These are phyloP conservation scores for Neurospora intermedia DNA, from an alignment of 495 filamentous ascomycete species.

Conservation along the genomic window DNA sequence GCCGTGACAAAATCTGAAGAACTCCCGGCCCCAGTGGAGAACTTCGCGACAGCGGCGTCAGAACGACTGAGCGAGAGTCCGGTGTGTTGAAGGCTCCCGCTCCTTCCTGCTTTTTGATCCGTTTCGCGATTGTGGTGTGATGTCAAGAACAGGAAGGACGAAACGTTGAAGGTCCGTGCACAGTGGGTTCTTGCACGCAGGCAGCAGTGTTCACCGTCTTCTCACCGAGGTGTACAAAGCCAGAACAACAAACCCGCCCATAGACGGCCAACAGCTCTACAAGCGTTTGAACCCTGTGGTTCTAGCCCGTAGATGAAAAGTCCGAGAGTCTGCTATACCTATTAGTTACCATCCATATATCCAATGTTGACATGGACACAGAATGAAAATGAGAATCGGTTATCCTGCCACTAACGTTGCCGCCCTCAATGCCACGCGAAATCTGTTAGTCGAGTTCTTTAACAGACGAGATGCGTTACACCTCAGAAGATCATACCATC, in stretches of 20 bases:
- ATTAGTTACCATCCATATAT: background rate
- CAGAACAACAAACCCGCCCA: background rate
- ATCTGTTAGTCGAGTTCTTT: background rate
- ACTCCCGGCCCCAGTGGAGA: background rate
- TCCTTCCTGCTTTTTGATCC: background rate
- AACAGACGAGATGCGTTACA: background rate
- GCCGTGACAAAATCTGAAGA: background rate
- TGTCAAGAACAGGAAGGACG: background rate
- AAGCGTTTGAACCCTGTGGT: background rate
- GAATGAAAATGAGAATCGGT: background rate
- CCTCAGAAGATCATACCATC: background rate
- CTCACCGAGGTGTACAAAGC: background rate
- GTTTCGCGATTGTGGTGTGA: background rate
- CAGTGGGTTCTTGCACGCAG: background rate
- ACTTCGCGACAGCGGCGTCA: background rate
- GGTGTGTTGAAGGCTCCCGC: background rate
- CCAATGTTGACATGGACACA: background rate
- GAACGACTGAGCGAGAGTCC: background rate
- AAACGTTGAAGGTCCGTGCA: background rate
- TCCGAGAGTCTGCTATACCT: too few relatives aligned
- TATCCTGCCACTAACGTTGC: background rate
- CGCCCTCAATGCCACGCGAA: background rate
- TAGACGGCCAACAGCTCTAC: background rate
- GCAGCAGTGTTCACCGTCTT: background rate
- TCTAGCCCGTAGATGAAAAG: too few relatives aligned